These are phyloP conservation scores for Ziziphus jujuba DNA, from an alignment of 306 rosid species.

Conservation along the genomic window DNA sequence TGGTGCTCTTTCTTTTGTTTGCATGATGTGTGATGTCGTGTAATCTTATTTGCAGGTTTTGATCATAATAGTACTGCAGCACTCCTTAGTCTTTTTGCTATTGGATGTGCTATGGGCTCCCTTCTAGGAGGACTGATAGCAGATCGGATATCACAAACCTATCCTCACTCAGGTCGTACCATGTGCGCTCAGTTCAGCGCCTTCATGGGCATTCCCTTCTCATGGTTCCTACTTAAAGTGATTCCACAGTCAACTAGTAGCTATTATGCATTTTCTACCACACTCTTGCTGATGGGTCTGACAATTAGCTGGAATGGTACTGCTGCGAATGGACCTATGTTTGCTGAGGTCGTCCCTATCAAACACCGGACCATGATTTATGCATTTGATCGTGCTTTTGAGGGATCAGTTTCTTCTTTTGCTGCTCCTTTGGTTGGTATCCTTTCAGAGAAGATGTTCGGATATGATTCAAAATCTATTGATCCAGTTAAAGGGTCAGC, in stretches of 20 bases:
- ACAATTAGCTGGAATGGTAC: slow-evolving; percentile 88
- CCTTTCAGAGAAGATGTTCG: slow-evolving; percentile 82
- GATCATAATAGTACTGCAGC: slow-evolving; percentile 80
- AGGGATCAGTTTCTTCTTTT: slow-evolving; percentile 86
- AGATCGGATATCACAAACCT: slow-evolving; percentile 59
- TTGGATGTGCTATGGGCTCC: slow-evolving; percentile 83
- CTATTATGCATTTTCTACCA: slow-evolving; percentile 54
- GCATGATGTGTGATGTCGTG: slow-evolving; percentile 20
- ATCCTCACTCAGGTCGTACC: slow-evolving; percentile 77
- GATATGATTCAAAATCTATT: slow-evolving; percentile 72
- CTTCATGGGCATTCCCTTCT: slow-evolving; percentile 94
- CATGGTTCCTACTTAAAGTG: slow-evolving; percentile 68
- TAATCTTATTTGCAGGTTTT: slow-evolving; percentile 56
- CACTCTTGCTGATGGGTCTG: slow-evolving; percentile 88
- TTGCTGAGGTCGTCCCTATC: slow-evolving; percentile 89
- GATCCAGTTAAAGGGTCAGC: slow-evolving; percentile 65
- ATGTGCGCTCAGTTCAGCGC: slow-evolving; percentile 98
- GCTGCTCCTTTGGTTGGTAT: slow-evolving; percentile 99
- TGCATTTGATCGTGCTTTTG: slow-evolving; percentile 96
- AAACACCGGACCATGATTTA: slow-evolving; percentile 95
- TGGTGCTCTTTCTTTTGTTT: neutral
- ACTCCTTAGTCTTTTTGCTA: slow-evolving; percentile 75
- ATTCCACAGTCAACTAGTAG: slow-evolving; percentile 87
- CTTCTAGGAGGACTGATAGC: slow-evolving; percentile 81
- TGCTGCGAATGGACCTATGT: slow-evolving; percentile 90